Conservation (phyloP, 495 filamentous ascomycete genomes). For the Recurvomyces mirabilis region DNA sequence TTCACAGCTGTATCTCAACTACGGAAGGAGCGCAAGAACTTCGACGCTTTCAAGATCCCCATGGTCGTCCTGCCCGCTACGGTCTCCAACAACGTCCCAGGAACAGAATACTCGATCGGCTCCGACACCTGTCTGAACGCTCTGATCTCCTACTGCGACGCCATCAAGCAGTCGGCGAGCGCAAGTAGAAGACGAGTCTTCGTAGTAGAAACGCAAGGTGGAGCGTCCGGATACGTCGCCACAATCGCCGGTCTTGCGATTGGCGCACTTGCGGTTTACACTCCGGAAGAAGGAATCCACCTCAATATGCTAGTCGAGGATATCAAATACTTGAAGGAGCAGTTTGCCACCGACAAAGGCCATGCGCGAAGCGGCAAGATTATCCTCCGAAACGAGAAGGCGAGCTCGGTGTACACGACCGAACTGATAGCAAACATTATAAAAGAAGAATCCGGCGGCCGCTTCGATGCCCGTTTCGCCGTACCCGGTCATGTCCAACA, state of each 20-base stretch:
- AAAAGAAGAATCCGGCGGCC: constrained; percentile 77
- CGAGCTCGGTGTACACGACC: constrained; percentile 79
- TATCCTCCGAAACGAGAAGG: constrained; percentile 88
- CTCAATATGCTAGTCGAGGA: constrained; percentile 86
- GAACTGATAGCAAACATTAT: constrained; percentile 93
- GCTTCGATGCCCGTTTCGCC: constrained; percentile 86
- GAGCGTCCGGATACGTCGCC: constrained; percentile 86
- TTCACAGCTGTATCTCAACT: constrained; percentile 86
- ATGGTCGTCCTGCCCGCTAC: constrained; percentile 91
- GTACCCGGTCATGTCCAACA: constrained; percentile 97
- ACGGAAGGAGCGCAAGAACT: constrained; percentile 64
- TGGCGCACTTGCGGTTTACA: constrained; percentile 92
- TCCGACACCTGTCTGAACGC: constrained; percentile 97
- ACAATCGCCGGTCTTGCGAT: constrained; percentile 81
- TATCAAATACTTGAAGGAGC: constrained; percentile 77
- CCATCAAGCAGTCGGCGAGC: constrained; percentile 91
- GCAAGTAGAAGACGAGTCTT: constrained; percentile 87
- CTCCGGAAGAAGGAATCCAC: constrained; percentile 90
- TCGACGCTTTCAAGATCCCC: constrained; percentile 80
- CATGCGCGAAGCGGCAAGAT: constrained; percentile 87
- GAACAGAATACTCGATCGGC: constrained; percentile 92
- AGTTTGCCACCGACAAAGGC: constrained; percentile 76
- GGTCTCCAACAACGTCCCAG: constrained; percentile 96
- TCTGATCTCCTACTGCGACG: constrained; percentile 92
- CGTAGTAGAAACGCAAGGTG: constrained; percentile 95